Evolutionary conservation across 1,284 basidiomycete genomes (phyloP).

Genomic region (Neonothopanus nambi): DNA sequence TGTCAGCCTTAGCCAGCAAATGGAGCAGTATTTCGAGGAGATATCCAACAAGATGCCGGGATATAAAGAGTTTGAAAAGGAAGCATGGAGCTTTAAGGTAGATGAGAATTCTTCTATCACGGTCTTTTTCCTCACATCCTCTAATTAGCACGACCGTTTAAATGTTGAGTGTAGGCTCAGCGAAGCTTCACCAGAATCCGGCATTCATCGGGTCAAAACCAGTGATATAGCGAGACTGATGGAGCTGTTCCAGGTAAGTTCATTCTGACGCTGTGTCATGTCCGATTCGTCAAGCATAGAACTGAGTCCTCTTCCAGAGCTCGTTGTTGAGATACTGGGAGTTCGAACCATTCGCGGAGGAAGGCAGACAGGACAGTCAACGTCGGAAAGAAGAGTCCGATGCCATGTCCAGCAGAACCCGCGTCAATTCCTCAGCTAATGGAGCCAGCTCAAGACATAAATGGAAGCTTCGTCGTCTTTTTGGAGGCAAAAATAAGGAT

Average conservation of each 20-base stretch:
- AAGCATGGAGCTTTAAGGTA: constrained; percentile 78
- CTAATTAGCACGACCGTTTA: constrained; percentile 65
- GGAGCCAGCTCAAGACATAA: constrained; percentile 21
- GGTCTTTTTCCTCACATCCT: constrained; percentile 6
- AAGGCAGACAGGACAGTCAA: constrained; percentile 24
- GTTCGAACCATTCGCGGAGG: constrained; percentile 49
- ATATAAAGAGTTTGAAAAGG: constrained; percentile 71
- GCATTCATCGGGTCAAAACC: constrained; percentile 55
- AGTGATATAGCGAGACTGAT: constrained; percentile 81
- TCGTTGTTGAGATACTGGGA: constrained; percentile 73
- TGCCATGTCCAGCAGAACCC: constrained; percentile 34
- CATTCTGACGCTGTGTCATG: constrained; percentile 7
- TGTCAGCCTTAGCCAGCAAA: constrained; percentile 71
- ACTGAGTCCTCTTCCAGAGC: constrained; percentile 47
- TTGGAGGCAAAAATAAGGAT: constrained; percentile 3
- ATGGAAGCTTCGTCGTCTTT: constrained; percentile 31
- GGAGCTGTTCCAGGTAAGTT: constrained; percentile 73
- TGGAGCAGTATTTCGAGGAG: constrained; percentile 76
- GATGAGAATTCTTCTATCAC: too few relatives aligned
- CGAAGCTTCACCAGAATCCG: constrained; percentile 37
- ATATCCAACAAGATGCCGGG: constrained; percentile 63
- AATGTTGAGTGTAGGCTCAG: constrained; percentile 63
- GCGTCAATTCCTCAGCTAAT: constrained; percentile 18
- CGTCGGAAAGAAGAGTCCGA: constrained; percentile 30
- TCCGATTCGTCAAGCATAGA: constrained; percentile 12